phyloP scores from a whole-genome alignment of 2,329 filamentous ascomycete genomes.

The Calonectria hawksworthii region DNA sequence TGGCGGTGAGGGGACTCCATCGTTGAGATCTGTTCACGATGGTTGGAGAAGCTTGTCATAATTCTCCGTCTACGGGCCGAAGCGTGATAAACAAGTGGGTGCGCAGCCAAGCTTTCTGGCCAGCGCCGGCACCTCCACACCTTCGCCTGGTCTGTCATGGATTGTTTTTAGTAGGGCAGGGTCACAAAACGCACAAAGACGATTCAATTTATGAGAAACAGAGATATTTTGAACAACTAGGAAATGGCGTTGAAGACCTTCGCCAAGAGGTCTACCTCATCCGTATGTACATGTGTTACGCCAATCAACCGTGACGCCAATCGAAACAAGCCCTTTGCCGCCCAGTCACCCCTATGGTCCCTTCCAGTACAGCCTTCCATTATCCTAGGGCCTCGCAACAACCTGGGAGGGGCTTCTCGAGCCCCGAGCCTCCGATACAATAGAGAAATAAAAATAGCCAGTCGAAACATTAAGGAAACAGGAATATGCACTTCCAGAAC shows the following conservation, averaged over 20 bases:
- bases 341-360: constrained; percentile 1
- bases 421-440: background rate
- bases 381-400: constrained; percentile 27
- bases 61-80: background rate
- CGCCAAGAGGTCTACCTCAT: constrained; percentile 39
- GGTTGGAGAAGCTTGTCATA: background rate
- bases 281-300: constrained; percentile 43
- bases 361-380: constrained; percentile 21
- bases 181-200: background rate
- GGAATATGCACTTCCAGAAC: constrained; percentile 23
- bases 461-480: constrained; percentile 4
- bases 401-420: background rate
- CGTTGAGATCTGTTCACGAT: background rate
- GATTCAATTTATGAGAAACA: background rate
- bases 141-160: background rate
- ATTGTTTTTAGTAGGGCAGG: background rate
- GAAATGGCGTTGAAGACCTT: constrained; percentile 41
- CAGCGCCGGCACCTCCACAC: constrained; percentile 2
- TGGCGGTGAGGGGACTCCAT: background rate
- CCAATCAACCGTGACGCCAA: constrained; percentile 34
- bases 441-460: background rate
- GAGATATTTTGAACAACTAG: constrained; percentile 32
- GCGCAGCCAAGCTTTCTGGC: background rate
- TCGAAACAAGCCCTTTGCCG: constrained; percentile 30
- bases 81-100: background rate